phyloP scores from a whole-genome alignment of 352 stramenopile species.

The Pythium coloratum region DNA sequence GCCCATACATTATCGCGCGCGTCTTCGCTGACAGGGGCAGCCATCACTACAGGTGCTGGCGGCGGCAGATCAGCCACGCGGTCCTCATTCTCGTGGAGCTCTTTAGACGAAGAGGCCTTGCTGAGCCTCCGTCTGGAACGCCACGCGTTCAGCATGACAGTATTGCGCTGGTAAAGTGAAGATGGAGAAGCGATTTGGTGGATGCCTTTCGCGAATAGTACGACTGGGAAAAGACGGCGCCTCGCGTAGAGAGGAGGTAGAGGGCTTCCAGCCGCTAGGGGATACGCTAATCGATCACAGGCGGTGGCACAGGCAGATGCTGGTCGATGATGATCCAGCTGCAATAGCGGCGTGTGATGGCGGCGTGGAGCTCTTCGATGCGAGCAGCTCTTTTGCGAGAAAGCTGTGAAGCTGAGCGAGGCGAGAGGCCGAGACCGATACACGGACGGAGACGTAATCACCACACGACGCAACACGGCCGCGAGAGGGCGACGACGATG shows the following conservation, averaged over 20 bases:
- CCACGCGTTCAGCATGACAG: constrained; percentile 19
- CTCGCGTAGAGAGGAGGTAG: neutral
- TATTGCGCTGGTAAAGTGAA: neutral
- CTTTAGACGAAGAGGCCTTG: constrained; percentile 9
- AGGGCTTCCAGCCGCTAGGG: neutral
- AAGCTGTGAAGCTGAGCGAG: too few species aligned
- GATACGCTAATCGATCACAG: neutral
- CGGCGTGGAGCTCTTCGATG: neutral
- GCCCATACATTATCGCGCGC: constrained; percentile 30
- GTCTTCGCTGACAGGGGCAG: neutral
- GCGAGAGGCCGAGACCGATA: neutral
- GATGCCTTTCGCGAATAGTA: too few species aligned
- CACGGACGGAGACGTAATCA: too few species aligned
- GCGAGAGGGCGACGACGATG: neutral
- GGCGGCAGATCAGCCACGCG: neutral
- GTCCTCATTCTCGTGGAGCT: neutral
- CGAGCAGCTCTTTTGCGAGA: neutral
- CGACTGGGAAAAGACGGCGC: neutral
- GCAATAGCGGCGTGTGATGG: neutral
- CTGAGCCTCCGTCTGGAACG: constrained; percentile 1
- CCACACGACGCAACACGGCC: too few species aligned
- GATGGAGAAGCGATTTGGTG: neutral
- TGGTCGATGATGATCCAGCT: neutral
- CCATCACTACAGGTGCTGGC: neutral
- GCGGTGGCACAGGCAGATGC: neutral